Evolutionary conservation across 2,329 filamentous ascomycete genomes (phyloP), one percentile per base, ranked within the genome.

Genomic region (Neonectria sp.): DNA sequence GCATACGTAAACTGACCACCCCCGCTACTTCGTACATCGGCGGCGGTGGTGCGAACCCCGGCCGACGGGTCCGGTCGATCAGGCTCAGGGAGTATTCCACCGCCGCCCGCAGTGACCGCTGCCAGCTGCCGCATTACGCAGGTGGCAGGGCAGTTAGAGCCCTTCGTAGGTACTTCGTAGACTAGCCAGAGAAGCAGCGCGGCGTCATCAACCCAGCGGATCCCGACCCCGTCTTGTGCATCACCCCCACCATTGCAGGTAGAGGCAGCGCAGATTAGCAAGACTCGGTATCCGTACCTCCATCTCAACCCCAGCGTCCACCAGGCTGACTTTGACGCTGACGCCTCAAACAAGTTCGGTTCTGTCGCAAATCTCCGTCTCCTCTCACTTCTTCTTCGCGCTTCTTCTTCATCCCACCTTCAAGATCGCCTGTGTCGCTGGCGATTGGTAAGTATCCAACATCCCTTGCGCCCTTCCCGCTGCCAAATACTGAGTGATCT

Each of bases 271-370:
- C 11, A 52, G 46, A 53, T 31, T 46, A 45, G 62, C 43, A 49
- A 60, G 55, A 55, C 55, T 63, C 55, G 59, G 59, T 59, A 52
- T 55, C 55, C 62, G 37, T 58, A 62, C 63, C 27, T 66, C 58
- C 63, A 62, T 62, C 63, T 62, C 27, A 55, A 60, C 15, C 58
- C 55, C 62, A 46, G 66, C 66, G 61, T 68, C 64, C 64, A 61
- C 64, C 64, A 60, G 61, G 61, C 65, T 61, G 62, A 61, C 66
- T 51, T 51, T 51, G 58, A 48, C 58, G 63, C 63, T 66, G 63
- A 66, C 63, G 63, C 61, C 46, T 55, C 43, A 60, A 48, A 57
- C 35, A 59, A 60, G 40, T 46, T 53, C 51, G 35, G 59, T 61
- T 49, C 57, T 58, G 37, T 65, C 55, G 63, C 63, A 55, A 67